Conservation (phyloP, 148 eudicot species). For the Fagopyrum esculentum region DNA sequence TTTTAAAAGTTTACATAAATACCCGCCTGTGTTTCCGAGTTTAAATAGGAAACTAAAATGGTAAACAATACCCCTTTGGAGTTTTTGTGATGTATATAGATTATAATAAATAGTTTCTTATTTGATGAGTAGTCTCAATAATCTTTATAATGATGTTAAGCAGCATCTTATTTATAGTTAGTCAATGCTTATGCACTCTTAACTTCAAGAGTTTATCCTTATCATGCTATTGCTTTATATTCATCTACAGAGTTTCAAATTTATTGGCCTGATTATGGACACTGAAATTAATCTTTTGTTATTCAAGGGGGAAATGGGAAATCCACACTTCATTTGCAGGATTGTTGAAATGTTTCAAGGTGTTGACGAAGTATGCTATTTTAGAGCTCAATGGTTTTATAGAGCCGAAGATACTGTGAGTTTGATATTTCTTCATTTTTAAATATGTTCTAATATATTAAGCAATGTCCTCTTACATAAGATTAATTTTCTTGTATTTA, state of each 20-base stretch:
- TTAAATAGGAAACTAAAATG: too few relatives aligned
- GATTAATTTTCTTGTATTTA: not conserved
- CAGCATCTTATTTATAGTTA: not conserved
- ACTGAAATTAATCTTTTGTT: not conserved
- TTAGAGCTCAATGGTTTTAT: conserved; percentile 76
- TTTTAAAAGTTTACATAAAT: too few relatives aligned
- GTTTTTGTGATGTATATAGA: too few relatives aligned
- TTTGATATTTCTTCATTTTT: not conserved
- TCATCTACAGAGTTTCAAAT: not conserved
- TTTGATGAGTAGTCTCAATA: not conserved
- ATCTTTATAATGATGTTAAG: not conserved
- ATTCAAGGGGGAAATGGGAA: conserved; percentile 43
- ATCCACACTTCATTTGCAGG: conserved; percentile 41
- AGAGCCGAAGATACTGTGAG: conserved; percentile 69
- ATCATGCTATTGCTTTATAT: not conserved
- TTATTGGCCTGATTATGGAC: not conserved
- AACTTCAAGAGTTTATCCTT: not conserved
- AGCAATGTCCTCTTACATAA: not conserved
- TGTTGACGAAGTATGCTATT: conserved; percentile 37
- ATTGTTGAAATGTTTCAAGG: conserved; percentile 69
- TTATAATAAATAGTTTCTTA: too few relatives aligned
- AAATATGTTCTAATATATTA: not conserved
- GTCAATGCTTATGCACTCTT: not conserved
- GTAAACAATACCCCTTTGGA: too few relatives aligned
- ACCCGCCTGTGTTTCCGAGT: too few relatives aligned